These are phyloP conservation scores for Friedmanniomyces endolithicus DNA, from an alignment of 495 filamentous ascomycete species.

Conservation along the genomic window DNA sequence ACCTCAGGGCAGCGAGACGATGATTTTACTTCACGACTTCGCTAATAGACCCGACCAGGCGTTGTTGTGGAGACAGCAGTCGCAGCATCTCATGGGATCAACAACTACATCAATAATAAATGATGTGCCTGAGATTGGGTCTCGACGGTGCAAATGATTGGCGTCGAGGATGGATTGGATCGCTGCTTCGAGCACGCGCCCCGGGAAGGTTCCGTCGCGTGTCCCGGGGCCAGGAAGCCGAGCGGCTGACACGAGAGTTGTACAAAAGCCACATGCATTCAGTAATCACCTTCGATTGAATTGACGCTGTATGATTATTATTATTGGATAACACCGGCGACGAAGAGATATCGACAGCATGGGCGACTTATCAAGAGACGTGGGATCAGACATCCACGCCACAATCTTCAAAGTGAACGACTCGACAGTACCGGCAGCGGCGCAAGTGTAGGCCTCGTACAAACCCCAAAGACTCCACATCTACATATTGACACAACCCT, in stretches of 20 bases:
- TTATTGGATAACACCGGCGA: background rate
- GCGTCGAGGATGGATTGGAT: background rate
- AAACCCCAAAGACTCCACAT: no score
- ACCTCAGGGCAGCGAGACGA: background rate
- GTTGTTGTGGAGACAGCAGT: no score
- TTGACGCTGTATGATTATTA: no score
- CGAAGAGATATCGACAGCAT: background rate
- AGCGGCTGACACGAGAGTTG: background rate
- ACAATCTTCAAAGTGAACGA: constrained; percentile 1
- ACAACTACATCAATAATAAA: no score
- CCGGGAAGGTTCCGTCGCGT: background rate
- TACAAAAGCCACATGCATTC: background rate
- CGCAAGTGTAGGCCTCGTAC: constrained; percentile 13
- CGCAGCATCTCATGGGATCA: no score
- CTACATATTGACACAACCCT: background rate
- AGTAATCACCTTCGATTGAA: no score
- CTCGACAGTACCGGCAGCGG: constrained; percentile 3
- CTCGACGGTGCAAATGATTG: background rate
- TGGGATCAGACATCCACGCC: background rate
- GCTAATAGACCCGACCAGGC: background rate
- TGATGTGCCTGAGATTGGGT: background rate
- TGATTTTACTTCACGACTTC: background rate
- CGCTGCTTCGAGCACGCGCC: background rate
- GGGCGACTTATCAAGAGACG: background rate
- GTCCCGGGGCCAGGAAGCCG: background rate